These are phyloP conservation scores for Xylaria acuta DNA, from an alignment of 495 filamentous ascomycete genomes.

Conservation along the genomic window DNA sequence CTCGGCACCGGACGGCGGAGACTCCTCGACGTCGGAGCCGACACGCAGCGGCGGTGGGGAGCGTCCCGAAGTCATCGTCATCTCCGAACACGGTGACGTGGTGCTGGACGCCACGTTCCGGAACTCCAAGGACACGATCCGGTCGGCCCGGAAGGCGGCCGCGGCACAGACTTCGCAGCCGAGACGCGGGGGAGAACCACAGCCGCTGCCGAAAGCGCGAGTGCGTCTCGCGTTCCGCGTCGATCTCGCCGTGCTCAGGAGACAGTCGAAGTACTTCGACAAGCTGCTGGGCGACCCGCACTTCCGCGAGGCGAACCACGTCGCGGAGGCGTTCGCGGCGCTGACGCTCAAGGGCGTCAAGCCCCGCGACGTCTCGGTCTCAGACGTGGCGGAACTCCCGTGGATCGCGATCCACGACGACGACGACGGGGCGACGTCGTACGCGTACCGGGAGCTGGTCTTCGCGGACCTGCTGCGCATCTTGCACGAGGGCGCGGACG, in stretches of 20 bases:
- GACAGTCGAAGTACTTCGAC: constrained; percentile 65
- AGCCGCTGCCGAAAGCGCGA: constrained; percentile 41
- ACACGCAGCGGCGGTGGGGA: constrained; percentile 18
- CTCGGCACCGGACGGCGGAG: constrained; percentile 31
- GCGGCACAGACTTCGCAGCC: not conserved
- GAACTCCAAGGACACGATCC: constrained; percentile 53
- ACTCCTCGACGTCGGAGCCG: constrained; percentile 28
- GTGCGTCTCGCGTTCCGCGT: constrained; percentile 48
- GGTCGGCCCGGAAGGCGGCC: constrained; percentile 31
- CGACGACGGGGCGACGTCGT: constrained; percentile 62
- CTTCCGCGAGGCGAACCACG: constrained; percentile 58
- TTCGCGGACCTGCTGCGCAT: constrained; percentile 64
- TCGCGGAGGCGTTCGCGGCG: constrained; percentile 50
- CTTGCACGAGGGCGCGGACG: constrained; percentile 57
- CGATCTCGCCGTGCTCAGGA: constrained; percentile 45
- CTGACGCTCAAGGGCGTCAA: constrained; percentile 49
- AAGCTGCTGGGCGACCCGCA: constrained; percentile 57
- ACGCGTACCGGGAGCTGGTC: constrained; percentile 54
- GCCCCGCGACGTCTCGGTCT: constrained; percentile 55
- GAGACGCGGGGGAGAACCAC: constrained; percentile 29
- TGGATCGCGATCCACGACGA: constrained; percentile 62
- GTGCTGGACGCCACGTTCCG: constrained; percentile 62
- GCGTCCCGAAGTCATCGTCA: constrained; percentile 45
- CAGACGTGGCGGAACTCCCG: constrained; percentile 57
- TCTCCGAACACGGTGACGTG: constrained; percentile 61